phyloP scores from a whole-genome alignment of 768 basidiomycete species.

The Arthromyces matolae region DNA sequence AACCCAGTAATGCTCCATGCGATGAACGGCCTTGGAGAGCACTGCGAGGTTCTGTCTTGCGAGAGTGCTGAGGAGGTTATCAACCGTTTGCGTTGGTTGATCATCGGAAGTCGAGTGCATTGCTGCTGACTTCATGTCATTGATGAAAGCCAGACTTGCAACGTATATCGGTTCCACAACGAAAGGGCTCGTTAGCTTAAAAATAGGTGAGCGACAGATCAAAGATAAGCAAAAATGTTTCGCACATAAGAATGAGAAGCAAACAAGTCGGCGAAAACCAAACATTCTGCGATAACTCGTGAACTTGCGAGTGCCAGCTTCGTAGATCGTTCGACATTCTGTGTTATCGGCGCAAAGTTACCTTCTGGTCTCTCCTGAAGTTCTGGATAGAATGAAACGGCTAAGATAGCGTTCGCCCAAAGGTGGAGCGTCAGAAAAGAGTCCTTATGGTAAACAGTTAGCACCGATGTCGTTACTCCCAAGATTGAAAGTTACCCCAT shows the following conservation, averaged over 20 bases:
- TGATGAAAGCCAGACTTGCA: slow-evolving; percentile 13
- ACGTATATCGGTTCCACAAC: slow-evolving; percentile 14
- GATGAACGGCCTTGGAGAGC: slow-evolving; percentile 13
- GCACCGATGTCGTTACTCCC: no score
- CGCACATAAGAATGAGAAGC: slow-evolving; percentile 16
- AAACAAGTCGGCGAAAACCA: slow-evolving; percentile 15
- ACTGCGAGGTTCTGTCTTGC: slow-evolving; percentile 14
- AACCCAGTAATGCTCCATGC: slow-evolving; percentile 17
- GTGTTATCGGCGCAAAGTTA: slow-evolving; percentile 6
- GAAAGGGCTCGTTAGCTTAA: slow-evolving; percentile 14
- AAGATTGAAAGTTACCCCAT: no score
- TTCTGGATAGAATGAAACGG: slow-evolving; percentile 14
- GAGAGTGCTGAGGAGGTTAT: slow-evolving; percentile 11
- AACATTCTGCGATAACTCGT: slow-evolving; percentile 11
- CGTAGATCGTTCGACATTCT: slow-evolving; percentile 11
- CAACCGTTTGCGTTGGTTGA: slow-evolving; percentile 12
- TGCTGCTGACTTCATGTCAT: slow-evolving; percentile 10
- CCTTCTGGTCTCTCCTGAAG: slow-evolving; percentile 7
- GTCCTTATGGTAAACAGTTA: no score
- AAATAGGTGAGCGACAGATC: neutral
- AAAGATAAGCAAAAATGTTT: neutral
- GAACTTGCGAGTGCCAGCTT: slow-evolving; percentile 14
- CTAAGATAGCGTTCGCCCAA: slow-evolving; percentile 13
- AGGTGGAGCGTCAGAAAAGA: slow-evolving; percentile 14
- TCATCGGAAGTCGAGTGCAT: neutral